A percentile compares a stretch with the other conserved stretches of the same genome.
These are phyloP conservation scores for Castanea sativa DNA, from an alignment of 306 rosid species.

Conservation along the genomic window DNA sequence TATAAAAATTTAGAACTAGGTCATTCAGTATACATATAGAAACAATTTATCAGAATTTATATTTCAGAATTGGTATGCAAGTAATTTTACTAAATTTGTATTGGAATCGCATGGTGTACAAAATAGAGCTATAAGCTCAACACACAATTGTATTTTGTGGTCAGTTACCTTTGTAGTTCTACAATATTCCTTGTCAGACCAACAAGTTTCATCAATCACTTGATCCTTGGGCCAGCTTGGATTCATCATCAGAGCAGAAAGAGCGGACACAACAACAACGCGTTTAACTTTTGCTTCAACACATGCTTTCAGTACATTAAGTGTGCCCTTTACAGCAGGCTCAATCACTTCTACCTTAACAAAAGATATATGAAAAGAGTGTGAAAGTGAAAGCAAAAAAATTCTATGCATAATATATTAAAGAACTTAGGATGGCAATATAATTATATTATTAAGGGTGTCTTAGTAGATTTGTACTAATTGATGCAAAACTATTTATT, in stretches of 20 bases:
- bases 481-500: neutral
- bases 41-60: too few relatives aligned
- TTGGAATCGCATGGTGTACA: neutral
- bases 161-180: conserved; percentile 28
- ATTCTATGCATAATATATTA: too few relatives aligned
- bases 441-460: neutral
- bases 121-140: neutral
- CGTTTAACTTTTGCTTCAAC: conserved; percentile 36
- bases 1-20: conserved; percentile 24
- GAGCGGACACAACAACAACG: conserved; percentile 41
- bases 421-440: neutral
- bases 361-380: neutral
- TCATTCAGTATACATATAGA: neutral
- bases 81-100: neutral
- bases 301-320: conserved; percentile 41
- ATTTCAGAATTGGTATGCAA: too few relatives aligned
- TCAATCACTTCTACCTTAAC: conserved; percentile 25
- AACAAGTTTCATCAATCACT: conserved; percentile 40
- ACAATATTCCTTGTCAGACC: conserved; percentile 48
- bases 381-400: too few relatives aligned
- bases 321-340: conserved; percentile 31
- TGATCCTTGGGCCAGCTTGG: conserved; percentile 35
- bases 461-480: neutral
- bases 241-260: conserved; percentile 22
- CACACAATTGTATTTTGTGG: neutral